A percentile compares a stretch with the other conserved stretches of the same genome.
These are phyloP conservation scores for Taxawa tesnikishii DNA, from an alignment of 2,329 filamentous ascomycete genomes.

Conservation along the genomic window DNA sequence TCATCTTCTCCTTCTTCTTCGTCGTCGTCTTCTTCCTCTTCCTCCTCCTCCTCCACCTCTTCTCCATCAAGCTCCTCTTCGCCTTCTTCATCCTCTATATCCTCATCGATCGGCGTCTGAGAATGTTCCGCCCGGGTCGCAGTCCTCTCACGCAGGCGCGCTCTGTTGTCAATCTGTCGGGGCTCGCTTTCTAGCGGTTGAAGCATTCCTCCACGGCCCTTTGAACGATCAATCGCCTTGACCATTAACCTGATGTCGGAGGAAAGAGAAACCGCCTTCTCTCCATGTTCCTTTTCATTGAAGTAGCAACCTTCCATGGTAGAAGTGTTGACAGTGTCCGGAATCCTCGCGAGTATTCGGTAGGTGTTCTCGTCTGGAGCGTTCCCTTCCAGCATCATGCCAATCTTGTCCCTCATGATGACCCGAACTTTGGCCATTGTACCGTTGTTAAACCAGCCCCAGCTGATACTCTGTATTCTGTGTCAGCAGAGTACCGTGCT, in stretches of 20 bases:
- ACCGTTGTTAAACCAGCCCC: slow-evolving; percentile 78
- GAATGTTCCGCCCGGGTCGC: no score
- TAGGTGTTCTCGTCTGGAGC: slow-evolving; percentile 14
- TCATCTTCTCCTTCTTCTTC: slow-evolving; percentile 5
- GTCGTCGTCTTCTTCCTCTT: slow-evolving; percentile 4
- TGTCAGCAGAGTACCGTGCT: slow-evolving; percentile 9
- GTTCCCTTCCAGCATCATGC: slow-evolving; percentile 23
- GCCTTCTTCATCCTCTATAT: background rate
- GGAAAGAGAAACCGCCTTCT: slow-evolving; percentile 4
- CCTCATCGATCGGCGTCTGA: background rate
- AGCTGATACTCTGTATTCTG: slow-evolving; percentile 25
- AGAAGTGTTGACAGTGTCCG: slow-evolving; percentile 1
- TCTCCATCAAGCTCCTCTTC: background rate
- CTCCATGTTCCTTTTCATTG: slow-evolving; percentile 1
- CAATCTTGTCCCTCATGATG: slow-evolving; percentile 79
- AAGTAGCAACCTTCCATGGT: slow-evolving; percentile 3
- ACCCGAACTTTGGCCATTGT: slow-evolving; percentile 73
- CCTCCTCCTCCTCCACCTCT: background rate
- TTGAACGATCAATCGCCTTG: slow-evolving; percentile 3
- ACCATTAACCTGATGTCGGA: slow-evolving; percentile 4
- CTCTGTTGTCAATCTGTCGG: no score
- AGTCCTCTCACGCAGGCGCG: no score
- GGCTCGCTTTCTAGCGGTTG: background rate
- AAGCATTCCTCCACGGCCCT: background rate
- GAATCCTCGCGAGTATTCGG: slow-evolving; percentile 1